Evolutionary conservation across 140 eudicot species (phyloP), one percentile per base, ranked within the genome.

Genomic region (Cichorium intybus): DNA sequence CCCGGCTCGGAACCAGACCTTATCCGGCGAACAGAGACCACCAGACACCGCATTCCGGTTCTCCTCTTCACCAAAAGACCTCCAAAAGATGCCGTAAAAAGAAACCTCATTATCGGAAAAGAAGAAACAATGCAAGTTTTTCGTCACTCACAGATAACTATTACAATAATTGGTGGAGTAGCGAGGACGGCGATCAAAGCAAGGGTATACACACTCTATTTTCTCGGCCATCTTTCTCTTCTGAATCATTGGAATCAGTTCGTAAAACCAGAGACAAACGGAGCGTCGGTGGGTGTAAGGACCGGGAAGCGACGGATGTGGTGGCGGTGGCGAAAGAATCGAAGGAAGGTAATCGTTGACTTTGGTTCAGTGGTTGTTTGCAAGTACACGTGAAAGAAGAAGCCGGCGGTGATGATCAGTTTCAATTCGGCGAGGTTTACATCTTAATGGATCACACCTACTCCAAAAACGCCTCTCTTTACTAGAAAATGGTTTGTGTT

Each of bases 321-420:
- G 33, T 17, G 64, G 96, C 87, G 3, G 83, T 89, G 41, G 80
- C 85, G 72, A 89, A 89, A 65, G 71, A 85, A 17, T 85, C 97
- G 22, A 79, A 60, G 16, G 95, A 89, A n/a, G n/a, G n/a, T n/a
- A n/a, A n/a, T n/a, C n/a, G n/a, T n/a, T n/a, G n/a, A n/a, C n/a
- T n/a, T n/a, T n/a, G n/a, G n/a, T n/a, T n/a, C n/a, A n/a, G n/a
- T n/a, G n/a, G n/a, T n/a, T n/a, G n/a, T n/a, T n/a, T n/a, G n/a
- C n/a, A n/a, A n/a, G n/a, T n/a, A n/a, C n/a, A n/a, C n/a, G n/a
- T n/a, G n/a, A n/a, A n/a, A n/a, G n/a, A n/a, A n/a, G n/a, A n/a
- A n/a, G n/a, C n/a, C n/a, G n/a, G n/a, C n/a, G n/a, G n/a, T n/a
- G n/a, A n/a, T n/a, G n/a, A n/a, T n/a, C n/a, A n/a, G n/a, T n/a